These are phyloP conservation scores for Scleroderma bovista DNA, from an alignment of 768 basidiomycete species.

Conservation along the genomic window DNA sequence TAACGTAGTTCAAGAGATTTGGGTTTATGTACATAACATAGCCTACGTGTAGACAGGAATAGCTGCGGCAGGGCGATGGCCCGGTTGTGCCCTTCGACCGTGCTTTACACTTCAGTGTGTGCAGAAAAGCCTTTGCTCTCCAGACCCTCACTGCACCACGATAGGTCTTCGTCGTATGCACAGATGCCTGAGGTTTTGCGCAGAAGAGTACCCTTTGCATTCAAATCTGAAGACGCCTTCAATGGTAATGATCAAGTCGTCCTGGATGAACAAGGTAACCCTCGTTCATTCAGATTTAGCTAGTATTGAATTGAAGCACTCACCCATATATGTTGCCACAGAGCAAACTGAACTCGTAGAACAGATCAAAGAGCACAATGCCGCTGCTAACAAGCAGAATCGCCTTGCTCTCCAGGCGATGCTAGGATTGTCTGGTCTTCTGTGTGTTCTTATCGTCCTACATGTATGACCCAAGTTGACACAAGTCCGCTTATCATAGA, in stretches of 20 bases:
- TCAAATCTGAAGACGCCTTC: constrained; percentile 26
- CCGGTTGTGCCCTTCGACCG: too few relatives aligned
- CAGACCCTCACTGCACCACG: too few relatives aligned
- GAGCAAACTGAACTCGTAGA: constrained; percentile 60
- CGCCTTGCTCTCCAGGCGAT: constrained; percentile 35
- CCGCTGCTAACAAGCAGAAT: constrained; percentile 37
- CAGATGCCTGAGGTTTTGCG: constrained; percentile 25
- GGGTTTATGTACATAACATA: too few relatives aligned
- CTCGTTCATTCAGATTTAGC: neutral
- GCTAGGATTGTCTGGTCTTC: constrained; percentile 38
- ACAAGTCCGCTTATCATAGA: constrained; percentile 25
- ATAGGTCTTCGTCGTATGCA: too few relatives aligned
- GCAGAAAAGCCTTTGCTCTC: too few relatives aligned
- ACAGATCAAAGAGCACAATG: constrained; percentile 40
- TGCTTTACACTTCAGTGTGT: too few relatives aligned
- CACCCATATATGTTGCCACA: constrained; percentile 19
- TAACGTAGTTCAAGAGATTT: too few relatives aligned
- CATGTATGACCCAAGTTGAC: constrained; percentile 1
- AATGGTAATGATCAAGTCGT: constrained; percentile 29
- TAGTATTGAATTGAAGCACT: neutral
- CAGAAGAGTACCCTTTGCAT: constrained; percentile 42
- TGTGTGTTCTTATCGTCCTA: constrained; percentile 35
- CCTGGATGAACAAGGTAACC: constrained; percentile 51
- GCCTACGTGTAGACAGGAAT: too few relatives aligned
- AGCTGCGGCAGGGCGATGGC: too few relatives aligned